These are phyloP conservation scores for Bjerkandera adusta DNA, from an alignment of 1,284 basidiomycete genomes.

Conservation along the genomic window DNA sequence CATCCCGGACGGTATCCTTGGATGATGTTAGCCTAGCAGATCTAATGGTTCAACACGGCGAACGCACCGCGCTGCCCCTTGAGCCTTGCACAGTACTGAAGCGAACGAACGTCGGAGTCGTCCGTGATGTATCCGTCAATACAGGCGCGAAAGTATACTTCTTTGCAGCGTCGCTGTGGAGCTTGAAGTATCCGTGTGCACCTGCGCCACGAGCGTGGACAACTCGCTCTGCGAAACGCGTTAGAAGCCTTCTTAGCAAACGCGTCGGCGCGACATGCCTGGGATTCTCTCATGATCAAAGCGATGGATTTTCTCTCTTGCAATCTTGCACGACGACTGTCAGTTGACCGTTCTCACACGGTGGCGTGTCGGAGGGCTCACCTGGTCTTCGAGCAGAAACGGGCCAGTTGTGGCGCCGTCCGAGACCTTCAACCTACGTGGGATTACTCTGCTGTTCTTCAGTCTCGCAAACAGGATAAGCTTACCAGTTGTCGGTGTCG, in stretches of 20 bases:
- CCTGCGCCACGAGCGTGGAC: slow-evolving; percentile 79
- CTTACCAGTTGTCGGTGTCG: slow-evolving; percentile 66
- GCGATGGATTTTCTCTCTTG: slow-evolving; percentile 69
- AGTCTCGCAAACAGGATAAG: slow-evolving; percentile 4
- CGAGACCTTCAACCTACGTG: slow-evolving; percentile 51
- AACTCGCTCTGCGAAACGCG: slow-evolving; percentile 31
- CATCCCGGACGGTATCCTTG: slow-evolving; percentile 78
- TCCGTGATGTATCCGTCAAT: slow-evolving; percentile 67
- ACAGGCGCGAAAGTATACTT: slow-evolving; percentile 69
- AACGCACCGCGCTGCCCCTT: slow-evolving; percentile 64
- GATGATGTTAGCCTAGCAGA: slow-evolving; percentile 15
- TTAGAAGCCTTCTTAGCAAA: background rate
- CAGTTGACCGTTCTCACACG: no score
- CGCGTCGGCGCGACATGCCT: slow-evolving; percentile 50
- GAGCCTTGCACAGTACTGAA: slow-evolving; percentile 83
- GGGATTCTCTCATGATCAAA: slow-evolving; percentile 88
- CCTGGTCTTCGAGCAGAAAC: slow-evolving; percentile 62
- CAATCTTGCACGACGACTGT: slow-evolving; percentile 32
- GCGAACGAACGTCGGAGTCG: slow-evolving; percentile 74
- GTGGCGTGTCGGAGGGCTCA: no score
- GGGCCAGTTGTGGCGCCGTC: slow-evolving; percentile 47
- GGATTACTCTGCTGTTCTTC: background rate
- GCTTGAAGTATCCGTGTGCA: slow-evolving; percentile 80
- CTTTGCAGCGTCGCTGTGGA: slow-evolving; percentile 58
- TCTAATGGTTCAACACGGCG: background rate